phyloP scores from a whole-genome alignment of 2,329 filamentous ascomycete genomes.

The Aspergillus piperis region DNA sequence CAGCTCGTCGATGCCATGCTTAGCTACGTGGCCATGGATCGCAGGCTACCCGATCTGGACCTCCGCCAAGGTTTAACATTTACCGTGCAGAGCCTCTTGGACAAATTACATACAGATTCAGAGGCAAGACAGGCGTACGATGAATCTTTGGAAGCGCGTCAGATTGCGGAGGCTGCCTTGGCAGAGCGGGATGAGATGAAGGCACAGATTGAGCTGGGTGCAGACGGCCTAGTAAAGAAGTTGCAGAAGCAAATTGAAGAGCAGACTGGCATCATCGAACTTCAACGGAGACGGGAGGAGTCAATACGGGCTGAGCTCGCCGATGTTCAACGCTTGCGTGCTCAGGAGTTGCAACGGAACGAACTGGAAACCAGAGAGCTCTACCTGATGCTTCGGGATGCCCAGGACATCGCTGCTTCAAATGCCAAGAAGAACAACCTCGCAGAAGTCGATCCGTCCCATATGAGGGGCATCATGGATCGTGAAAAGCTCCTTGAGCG shows the following conservation, averaged over 20 bases:
- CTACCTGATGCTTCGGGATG: conserved; percentile 97
- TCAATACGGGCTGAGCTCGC: conserved; percentile 86
- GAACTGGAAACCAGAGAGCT: conserved; percentile 95
- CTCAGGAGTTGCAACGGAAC: conserved; percentile 89
- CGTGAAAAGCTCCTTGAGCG: conserved; percentile 90
- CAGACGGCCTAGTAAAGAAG: conserved; percentile 89
- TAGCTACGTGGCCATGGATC: conserved; percentile 98
- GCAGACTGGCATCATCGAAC: conserved; percentile 84
- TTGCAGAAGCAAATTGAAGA: conserved; percentile 93
- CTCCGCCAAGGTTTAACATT: conserved; percentile 97
- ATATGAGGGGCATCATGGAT: conserved; percentile 90
- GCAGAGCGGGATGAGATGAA: conserved; percentile 95
- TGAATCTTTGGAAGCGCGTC: conserved; percentile 84
- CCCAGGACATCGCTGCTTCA: conserved; percentile 91
- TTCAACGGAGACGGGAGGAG: conserved; percentile 82
- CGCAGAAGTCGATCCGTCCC: conserved; percentile 66
- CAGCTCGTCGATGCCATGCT: conserved; percentile 98
- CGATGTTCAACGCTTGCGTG: conserved; percentile 79
- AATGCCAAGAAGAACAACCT: conserved; percentile 68
- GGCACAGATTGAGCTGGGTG: conserved; percentile 82
- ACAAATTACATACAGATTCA: conserved; percentile 94
- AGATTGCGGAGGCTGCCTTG: conserved; percentile 93
- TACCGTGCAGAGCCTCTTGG: conserved; percentile 90
- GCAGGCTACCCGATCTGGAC: conserved; percentile 92
- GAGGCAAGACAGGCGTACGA: conserved; percentile 91